A percentile compares a stretch with the other conserved stretches of the same genome.
Evolutionary conservation across 2,329 filamentous ascomycete species (phyloP).

Genomic region (Purpureocillium takamizusanense): DNA sequence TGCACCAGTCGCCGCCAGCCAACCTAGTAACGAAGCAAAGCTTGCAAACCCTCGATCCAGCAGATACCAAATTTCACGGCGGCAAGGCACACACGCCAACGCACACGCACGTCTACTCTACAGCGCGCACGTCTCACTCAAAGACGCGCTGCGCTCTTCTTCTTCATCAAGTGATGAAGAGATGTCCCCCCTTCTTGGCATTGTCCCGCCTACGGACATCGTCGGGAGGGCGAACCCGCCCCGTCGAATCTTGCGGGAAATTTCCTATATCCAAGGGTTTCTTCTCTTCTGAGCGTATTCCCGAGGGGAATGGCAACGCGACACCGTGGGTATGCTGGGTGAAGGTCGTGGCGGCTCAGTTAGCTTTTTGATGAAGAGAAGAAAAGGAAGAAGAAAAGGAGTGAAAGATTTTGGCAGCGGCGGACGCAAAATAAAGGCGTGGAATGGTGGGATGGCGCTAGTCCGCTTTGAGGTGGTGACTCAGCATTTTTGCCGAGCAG

Average conservation of each 20-base stretch:
- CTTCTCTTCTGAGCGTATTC: constrained; percentile 49
- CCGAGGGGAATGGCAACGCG: constrained; percentile 46
- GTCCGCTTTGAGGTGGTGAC: constrained; percentile 5
- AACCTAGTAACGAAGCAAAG: too few relatives aligned
- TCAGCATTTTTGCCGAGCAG: constrained; percentile 1
- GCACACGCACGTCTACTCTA: too few relatives aligned
- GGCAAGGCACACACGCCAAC: too few relatives aligned
- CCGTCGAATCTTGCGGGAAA: constrained; percentile 34
- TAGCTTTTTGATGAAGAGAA: constrained; percentile 54
- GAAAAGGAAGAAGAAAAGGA: constrained; percentile 24
- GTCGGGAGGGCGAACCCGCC: constrained; percentile 18
- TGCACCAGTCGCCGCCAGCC: too few relatives aligned
- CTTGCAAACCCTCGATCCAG: too few relatives aligned
- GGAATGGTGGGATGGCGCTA: constrained; percentile 12
- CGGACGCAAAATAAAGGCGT: constrained; percentile 14
- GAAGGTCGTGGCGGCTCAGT: constrained; percentile 56
- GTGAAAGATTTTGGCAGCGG: constrained; percentile 18
- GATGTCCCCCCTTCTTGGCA: constrained; percentile 55
- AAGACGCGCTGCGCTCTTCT: background rate
- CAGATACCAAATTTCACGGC: too few relatives aligned
- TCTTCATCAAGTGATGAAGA: background rate
- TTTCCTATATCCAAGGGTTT: constrained; percentile 56
- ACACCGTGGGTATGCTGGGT: constrained; percentile 48
- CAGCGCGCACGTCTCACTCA: background rate
- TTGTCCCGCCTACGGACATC: constrained; percentile 38